These are phyloP conservation scores for Capillidium heterosporum DNA, from an alignment of 371 early-diverging fungal species.

Conservation along the genomic window DNA sequence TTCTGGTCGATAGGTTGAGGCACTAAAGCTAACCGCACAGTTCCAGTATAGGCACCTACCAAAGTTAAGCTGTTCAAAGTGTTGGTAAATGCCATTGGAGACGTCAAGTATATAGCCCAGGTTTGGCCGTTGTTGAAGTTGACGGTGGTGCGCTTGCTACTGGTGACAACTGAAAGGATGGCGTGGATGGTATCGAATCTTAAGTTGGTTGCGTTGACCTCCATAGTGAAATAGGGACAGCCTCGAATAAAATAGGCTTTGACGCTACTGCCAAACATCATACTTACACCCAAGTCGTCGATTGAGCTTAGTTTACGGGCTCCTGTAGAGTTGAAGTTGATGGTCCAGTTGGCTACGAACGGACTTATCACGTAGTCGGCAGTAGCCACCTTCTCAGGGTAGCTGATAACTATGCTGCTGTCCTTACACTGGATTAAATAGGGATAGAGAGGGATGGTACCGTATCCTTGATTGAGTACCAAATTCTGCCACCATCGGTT, in stretches of 20 bases:
- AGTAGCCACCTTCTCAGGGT: background rate
- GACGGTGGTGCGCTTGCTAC: background rate
- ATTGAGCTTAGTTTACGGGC: background rate
- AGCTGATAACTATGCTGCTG: constrained; percentile 8
- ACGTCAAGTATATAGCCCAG: constrained; percentile 12
- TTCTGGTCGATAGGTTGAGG: constrained; percentile 5
- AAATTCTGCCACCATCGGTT: constrained; percentile 28
- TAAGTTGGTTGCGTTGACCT: constrained; percentile 8
- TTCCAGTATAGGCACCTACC: constrained; percentile 1
- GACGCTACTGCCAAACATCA: background rate
- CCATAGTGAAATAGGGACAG: constrained; percentile 14
- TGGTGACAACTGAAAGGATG: constrained; percentile 11
- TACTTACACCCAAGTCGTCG: constrained; percentile 11
- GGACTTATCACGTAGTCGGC: constrained; percentile 10
- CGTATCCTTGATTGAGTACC: constrained; percentile 12
- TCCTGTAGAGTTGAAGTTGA: background rate
- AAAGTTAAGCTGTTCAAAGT: background rate
- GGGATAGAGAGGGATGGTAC: constrained; percentile 19
- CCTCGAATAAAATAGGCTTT: constrained; percentile 17
- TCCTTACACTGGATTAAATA: constrained; percentile 13
- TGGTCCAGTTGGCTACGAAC: constrained; percentile 5
- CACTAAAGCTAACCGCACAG: constrained; percentile 5
- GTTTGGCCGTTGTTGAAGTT: constrained; percentile 14
- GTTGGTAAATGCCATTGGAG: background rate
- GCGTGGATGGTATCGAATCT: constrained; percentile 15